phyloP scores from a whole-genome alignment of 495 filamentous ascomycete species.

The Chaetomium tenue region DNA sequence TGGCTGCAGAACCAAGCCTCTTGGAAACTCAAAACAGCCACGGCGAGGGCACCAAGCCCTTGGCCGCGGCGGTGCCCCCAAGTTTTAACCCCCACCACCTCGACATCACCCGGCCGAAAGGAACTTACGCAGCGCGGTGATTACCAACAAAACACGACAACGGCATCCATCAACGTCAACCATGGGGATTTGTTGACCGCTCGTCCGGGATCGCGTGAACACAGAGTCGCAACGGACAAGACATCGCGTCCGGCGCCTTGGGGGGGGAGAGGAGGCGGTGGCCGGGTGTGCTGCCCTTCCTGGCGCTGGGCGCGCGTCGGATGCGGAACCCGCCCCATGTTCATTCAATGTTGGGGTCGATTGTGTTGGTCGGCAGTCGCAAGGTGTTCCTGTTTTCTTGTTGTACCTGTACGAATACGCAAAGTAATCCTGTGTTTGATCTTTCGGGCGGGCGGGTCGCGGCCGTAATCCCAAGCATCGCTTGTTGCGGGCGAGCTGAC shows the following conservation, averaged over 20 bases:
- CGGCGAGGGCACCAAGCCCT: constrained; percentile 10
- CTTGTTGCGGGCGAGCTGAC: background rate
- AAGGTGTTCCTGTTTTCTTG: background rate
- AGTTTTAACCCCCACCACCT: background rate
- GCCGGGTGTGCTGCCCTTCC: constrained; percentile 5
- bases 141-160: too few species aligned
- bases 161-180: background rate
- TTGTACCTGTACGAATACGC: background rate
- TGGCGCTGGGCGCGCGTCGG: constrained; percentile 13
- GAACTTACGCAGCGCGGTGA: background rate
- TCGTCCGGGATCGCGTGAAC: too few species aligned
- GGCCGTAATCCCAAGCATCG: background rate
- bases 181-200: background rate
- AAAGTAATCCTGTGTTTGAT: too few species aligned
- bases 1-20: constrained; percentile 15
- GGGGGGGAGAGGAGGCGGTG: background rate
- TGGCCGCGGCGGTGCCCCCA: background rate
- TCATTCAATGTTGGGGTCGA: background rate
- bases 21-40: constrained; percentile 3
- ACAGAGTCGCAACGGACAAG: background rate
- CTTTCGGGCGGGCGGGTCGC: constrained; percentile 7
- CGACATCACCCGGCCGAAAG: constrained; percentile 1
- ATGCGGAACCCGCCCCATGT: background rate
- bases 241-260: background rate
- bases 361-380: background rate